Evolutionary conservation across 2,329 filamentous ascomycete genomes (phyloP).

Genomic region (Hypocrella siamensis): DNA sequence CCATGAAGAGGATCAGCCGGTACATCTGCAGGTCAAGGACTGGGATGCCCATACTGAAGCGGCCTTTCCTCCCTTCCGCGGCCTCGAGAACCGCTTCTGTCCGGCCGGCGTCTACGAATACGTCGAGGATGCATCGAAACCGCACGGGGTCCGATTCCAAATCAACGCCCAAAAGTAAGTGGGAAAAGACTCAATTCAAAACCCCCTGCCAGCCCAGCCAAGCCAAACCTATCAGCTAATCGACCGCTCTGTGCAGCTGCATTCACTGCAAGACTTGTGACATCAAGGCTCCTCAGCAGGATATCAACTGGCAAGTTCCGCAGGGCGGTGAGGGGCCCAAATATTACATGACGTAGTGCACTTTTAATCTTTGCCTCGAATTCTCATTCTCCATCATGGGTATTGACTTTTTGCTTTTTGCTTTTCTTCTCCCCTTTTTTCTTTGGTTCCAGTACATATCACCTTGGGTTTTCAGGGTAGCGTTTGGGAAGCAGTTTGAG

Average conservation of each 20-base stretch:
- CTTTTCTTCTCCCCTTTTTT: too few species aligned
- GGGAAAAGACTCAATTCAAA: too few species aligned
- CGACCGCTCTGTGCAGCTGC: conserved; percentile 54
- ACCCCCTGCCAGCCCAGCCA: too few species aligned
- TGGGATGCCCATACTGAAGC: conserved; percentile 80
- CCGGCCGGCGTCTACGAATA: conserved; percentile 97
- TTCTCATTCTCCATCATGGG: too few species aligned
- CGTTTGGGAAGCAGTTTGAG: too few species aligned
- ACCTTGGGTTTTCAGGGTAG: too few species aligned
- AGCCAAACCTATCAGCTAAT: too few species aligned
- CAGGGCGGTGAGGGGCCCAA: conserved; percentile 73
- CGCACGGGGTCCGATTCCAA: conserved; percentile 83
- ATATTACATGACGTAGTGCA: conserved; percentile 55
- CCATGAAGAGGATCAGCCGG: conserved; percentile 96
- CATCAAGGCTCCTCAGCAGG: conserved; percentile 92
- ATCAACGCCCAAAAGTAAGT: conserved; percentile 96
- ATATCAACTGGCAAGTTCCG: conserved; percentile 94
- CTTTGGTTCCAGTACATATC: too few species aligned
- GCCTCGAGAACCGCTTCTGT: conserved; percentile 91
- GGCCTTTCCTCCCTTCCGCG: conserved; percentile 78
- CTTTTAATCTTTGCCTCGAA: too few species aligned
- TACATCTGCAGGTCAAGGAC: conserved; percentile 87
- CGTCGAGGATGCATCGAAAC: conserved; percentile 77
- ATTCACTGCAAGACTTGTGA: conserved; percentile 99
- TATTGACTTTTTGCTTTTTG: too few species aligned